Percentiles rank a stretch among this genome's conserved stretches.
Evolutionary conservation across 352 stramenopile genomes (phyloP).

Genomic region (Phytopythium cucurbitacearum): DNA sequence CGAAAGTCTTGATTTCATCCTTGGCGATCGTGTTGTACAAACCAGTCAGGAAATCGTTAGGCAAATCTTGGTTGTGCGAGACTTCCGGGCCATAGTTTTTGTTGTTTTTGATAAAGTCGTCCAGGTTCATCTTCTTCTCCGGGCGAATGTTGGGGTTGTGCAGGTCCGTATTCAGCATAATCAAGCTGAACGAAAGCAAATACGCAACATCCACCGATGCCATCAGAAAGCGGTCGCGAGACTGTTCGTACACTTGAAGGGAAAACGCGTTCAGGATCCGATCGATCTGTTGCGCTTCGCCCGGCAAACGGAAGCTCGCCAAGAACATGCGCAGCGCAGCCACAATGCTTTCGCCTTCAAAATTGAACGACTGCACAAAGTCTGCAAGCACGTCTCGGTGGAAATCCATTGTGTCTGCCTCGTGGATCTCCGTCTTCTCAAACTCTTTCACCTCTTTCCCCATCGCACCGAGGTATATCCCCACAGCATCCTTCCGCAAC

Average conservation of each 20-base stretch:
- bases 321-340: conserved; percentile 80
- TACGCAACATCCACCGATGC: conserved; percentile 87
- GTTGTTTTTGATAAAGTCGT: conserved; percentile 89
- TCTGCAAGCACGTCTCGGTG: conserved; percentile 65
- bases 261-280: conserved; percentile 87
- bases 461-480: conserved; percentile 82
- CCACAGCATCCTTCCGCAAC: conserved; percentile 81
- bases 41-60: conserved; percentile 67
- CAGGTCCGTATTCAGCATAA: conserved; percentile 88
- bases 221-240: conserved; percentile 81
- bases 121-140: conserved; percentile 85
- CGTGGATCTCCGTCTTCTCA: conserved; percentile 66
- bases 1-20: conserved; percentile 79
- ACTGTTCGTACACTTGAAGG: conserved; percentile 80
- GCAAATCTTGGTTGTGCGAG: conserved; percentile 60
- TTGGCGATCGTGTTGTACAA: conserved; percentile 71
- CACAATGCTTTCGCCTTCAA: conserved; percentile 71
- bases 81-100: conserved; percentile 87
- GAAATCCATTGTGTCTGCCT: conserved; percentile 83
- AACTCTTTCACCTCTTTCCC: conserved; percentile 76
- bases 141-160: conserved; percentile 82
- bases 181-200: conserved; percentile 86
- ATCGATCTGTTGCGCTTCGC: conserved; percentile 87
- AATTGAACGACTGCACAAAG: conserved; percentile 82
- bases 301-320: conserved; percentile 76